Conservation (phyloP, 192 early-diverging fungal species). For the Coemansia sp. region DNA sequence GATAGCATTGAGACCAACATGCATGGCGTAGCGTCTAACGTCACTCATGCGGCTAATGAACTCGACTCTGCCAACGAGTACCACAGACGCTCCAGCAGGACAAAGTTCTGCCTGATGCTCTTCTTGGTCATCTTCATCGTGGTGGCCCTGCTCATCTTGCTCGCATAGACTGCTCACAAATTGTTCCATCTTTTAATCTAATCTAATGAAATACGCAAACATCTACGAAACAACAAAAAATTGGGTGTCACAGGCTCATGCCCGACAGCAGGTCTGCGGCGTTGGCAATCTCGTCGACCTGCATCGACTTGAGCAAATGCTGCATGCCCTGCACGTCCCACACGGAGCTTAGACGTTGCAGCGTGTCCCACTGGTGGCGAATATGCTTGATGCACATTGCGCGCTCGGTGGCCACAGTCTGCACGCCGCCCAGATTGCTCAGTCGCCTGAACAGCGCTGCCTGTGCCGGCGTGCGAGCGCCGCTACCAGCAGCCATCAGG, state of each 20-base stretch:
- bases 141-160: slow-evolving; percentile 59
- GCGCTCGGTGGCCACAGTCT: slow-evolving; percentile 17
- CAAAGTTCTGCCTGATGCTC: slow-evolving; percentile 80
- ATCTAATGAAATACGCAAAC: background rate
- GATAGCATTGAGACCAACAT: slow-evolving; percentile 97
- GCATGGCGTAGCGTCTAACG: slow-evolving; percentile 71
- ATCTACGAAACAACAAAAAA: too few species aligned
- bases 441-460: slow-evolving; percentile 1
- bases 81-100: slow-evolving; percentile 74
- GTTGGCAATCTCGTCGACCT: slow-evolving; percentile 46
- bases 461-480: background rate
- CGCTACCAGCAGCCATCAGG: slow-evolving; percentile 3
- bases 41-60: slow-evolving; percentile 77
- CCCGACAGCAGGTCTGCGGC: slow-evolving; percentile 37
- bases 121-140: slow-evolving; percentile 67
- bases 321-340: slow-evolving; percentile 49
- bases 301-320: slow-evolving; percentile 39
- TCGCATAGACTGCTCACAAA: slow-evolving; percentile 15
- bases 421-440: slow-evolving; percentile 7
- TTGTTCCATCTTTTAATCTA: slow-evolving; percentile 5
- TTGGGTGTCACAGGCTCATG: slow-evolving; percentile 31
- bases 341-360: slow-evolving; percentile 34
- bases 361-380: slow-evolving; percentile 38
- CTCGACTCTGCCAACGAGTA: slow-evolving; percentile 75
- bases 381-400: slow-evolving; percentile 26